Evolutionary conservation across 2,329 filamentous ascomycete species (phyloP).

Genomic region (Berkeleyomyces basicola): DNA sequence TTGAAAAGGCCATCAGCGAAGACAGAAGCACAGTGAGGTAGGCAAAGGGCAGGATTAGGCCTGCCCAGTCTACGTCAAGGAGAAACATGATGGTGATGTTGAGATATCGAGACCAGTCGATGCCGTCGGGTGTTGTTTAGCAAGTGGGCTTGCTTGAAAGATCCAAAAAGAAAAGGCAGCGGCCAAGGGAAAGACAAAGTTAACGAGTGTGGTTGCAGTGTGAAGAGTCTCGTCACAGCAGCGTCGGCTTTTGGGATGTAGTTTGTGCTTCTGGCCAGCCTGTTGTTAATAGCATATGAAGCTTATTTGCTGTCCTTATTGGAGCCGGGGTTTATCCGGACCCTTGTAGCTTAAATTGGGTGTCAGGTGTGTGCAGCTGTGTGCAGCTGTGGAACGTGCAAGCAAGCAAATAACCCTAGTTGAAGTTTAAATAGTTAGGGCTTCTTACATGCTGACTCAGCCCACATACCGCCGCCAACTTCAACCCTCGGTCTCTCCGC

Average conservation of each 20-base stretch:
- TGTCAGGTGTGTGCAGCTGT: neutral
- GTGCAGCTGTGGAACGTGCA: neutral
- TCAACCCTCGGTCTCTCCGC: neutral
- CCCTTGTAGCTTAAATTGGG: neutral
- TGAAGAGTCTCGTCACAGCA: conserved; percentile 2
- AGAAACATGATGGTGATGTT: conserved; percentile 26
- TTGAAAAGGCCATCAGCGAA: conserved; percentile 81
- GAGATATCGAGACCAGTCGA: neutral
- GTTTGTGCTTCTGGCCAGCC: conserved; percentile 6
- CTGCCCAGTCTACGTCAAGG: conserved; percentile 56
- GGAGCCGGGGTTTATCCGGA: conserved; percentile 3
- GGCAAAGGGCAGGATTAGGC: conserved; percentile 70
- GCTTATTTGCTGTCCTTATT: neutral
- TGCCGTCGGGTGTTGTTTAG: neutral
- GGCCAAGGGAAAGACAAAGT: neutral
- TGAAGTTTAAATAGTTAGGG: neutral
- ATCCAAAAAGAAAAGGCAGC: neutral
- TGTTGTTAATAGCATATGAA: conserved; percentile 1
- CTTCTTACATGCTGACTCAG: neutral
- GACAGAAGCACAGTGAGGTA: conserved; percentile 79
- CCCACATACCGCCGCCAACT: neutral
- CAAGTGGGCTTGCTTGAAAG: neutral
- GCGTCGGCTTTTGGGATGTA: neutral
- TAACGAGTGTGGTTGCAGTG: conserved; percentile 3
- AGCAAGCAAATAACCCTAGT: neutral